Percentiles rank a stretch among this genome's conserved stretches.
phyloP scores from a whole-genome alignment of 352 stramenopile genomes.

The Phytophthora hybrid region DNA sequence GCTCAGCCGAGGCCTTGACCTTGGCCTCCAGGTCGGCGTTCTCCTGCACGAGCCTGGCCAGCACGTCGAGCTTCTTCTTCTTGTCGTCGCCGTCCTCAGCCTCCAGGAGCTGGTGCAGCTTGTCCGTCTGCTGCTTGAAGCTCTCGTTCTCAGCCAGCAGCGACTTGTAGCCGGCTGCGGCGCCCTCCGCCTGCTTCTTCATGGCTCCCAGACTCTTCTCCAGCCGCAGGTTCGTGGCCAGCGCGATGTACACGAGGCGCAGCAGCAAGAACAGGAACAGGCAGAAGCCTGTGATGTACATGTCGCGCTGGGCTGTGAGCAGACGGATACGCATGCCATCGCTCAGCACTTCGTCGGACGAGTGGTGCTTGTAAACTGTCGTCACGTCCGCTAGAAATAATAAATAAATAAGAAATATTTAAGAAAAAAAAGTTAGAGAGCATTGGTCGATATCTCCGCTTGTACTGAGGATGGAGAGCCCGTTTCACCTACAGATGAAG shows the following conservation, averaged over 20 bases:
- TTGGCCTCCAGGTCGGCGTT: conserved; percentile 61
- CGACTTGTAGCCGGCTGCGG: conserved; percentile 67
- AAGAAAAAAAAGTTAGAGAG: conserved; percentile 29
- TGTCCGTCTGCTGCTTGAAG: conserved; percentile 71
- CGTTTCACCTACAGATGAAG: conserved; percentile 64
- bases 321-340: conserved; percentile 86
- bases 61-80: conserved; percentile 50
- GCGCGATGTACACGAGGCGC: conserved; percentile 76
- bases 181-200: conserved; percentile 82
- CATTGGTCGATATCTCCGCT: conserved; percentile 14
- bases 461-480: conserved; percentile 10
- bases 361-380: conserved; percentile 78
- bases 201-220: conserved; percentile 78
- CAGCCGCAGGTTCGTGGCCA: conserved; percentile 73
- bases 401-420: conserved; percentile 15
- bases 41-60: conserved; percentile 70
- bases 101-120: conserved; percentile 64
- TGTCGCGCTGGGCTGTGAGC: conserved; percentile 80
- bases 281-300: conserved; percentile 90
- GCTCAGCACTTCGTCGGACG: conserved; percentile 57
- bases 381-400: conserved; percentile 65
- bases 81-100: conserved; percentile 43
- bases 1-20: conserved; percentile 44
- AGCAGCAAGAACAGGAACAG: conserved; percentile 87
- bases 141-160: conserved; percentile 78